Base-by-base conservation (phyloP, 306 rosid species). In the Potentilla sterilis region DNA sequence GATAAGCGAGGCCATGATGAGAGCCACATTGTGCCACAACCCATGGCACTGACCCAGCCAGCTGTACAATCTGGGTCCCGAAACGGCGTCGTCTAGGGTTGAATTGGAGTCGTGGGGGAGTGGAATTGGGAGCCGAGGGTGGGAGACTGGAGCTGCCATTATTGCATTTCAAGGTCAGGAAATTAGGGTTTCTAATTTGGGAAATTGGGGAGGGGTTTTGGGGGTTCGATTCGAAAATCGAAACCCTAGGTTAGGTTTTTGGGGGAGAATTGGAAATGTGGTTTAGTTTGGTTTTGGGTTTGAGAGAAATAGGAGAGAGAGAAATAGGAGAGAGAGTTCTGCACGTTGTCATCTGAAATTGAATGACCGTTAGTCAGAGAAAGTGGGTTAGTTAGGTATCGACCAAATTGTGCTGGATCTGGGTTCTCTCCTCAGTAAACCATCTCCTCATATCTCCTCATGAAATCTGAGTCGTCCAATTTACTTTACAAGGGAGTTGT, bases 41-140 rank as follows among this genome's bases (percentile, higher is more conserved):
- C 93, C 90, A 72, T 88, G 97, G 78, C 98, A 94, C 69, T 89
- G 82, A 38, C 86, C 83, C 13, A 89, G 73, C 86, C 93, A 85
- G 11, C 81, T 80, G 79, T 74, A 63, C 79, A 75, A 47, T 16
- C 22, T 62, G 8, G 85, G 75, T 38, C 57, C 78, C 38, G 89
- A 85, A 81, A 58, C 48, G 1, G 81, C 88, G 9, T 69, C 64
- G 2, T 48, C 58, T 37, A 63, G 24, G 35, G 74, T 80, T 35
- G 83, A 84, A 75, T 74, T 81, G 7, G 87, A 72, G 40, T 28
- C 84, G 18, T 77, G 81, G n/a, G n/a, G 2, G 81, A 77, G 66
- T 9, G 80, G 73, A 19, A 75, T 64, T 61, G 71, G 74, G 68
- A 87, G 78, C 49, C 81, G 67, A 24, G 92, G 81, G 48, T 81